Evolutionary conservation across 108 stramenopile genomes (phyloP).

Genomic region (Cyclotella sp.): DNA sequence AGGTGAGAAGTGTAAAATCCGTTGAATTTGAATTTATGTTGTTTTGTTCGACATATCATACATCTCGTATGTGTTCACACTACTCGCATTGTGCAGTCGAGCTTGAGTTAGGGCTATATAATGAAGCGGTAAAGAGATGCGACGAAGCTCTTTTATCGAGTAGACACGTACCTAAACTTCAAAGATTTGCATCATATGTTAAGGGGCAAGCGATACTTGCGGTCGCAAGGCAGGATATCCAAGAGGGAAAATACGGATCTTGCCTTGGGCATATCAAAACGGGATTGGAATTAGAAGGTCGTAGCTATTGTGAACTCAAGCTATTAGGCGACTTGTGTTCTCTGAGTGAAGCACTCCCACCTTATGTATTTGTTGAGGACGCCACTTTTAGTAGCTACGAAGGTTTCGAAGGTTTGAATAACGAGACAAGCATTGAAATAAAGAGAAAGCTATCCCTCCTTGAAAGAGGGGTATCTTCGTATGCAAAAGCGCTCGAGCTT

Average conservation of each 20-base stretch:
- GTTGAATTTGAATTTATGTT: not conserved
- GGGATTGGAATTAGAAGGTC: conserved; percentile 33
- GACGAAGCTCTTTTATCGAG: conserved; percentile 34
- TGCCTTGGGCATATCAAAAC: conserved; percentile 49
- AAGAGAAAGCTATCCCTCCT: conserved; percentile 55
- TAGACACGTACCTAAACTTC: conserved; percentile 15
- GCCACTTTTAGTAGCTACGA: conserved; percentile 6
- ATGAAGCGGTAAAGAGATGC: conserved; percentile 69
- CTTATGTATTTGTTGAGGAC: conserved; percentile 49
- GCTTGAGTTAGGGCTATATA: conserved; percentile 67
- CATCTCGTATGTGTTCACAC: conserved; percentile 7
- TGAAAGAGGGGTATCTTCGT: conserved; percentile 56
- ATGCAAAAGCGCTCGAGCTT: conserved; percentile 39
- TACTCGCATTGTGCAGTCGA: conserved; percentile 41
- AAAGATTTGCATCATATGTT: conserved; percentile 57
- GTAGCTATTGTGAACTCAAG: conserved; percentile 56
- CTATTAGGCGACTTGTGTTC: conserved; percentile 81
- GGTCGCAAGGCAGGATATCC: conserved; percentile 56
- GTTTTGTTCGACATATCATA: not conserved
- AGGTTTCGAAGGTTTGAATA: conserved; percentile 14
- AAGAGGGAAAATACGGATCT: conserved; percentile 71
- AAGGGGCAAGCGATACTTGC: conserved; percentile 57
- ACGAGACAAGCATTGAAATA: conserved; percentile 1
- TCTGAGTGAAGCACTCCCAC: conserved; percentile 63
- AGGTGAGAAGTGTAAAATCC: conserved; percentile 37